Percentiles rank a stretch among this genome's conserved stretches.
These are phyloP conservation scores for Gilbertella persicaria DNA, from an alignment of 371 early-diverging fungal species.

Conservation along the genomic window DNA sequence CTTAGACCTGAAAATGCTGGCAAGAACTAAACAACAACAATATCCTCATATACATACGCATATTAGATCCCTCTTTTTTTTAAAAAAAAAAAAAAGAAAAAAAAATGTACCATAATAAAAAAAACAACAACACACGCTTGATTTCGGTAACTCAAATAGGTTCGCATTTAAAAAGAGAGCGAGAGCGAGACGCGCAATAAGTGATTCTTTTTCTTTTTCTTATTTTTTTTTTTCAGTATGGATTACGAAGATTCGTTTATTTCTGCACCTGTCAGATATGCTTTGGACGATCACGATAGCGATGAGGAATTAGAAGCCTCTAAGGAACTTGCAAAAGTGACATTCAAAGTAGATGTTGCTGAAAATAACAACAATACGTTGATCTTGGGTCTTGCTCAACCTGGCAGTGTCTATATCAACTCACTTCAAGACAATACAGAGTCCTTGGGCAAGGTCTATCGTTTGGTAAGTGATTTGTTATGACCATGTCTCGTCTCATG, in stretches of 20 bases:
- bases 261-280: constrained; percentile 46
- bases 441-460: constrained; percentile 7
- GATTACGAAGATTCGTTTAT: no score
- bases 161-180: no score
- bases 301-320: constrained; percentile 32
- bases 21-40: constrained; percentile 31
- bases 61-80: not conserved
- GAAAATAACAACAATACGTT: constrained; percentile 18
- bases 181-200: no score
- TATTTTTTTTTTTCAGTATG: no score
- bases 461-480: constrained; percentile 4
- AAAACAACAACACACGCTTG: no score
- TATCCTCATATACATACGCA: not conserved
- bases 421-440: constrained; percentile 15
- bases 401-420: constrained; percentile 36
- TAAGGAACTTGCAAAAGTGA: constrained; percentile 6
- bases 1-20: constrained; percentile 79
- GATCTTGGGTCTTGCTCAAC: constrained; percentile 37
- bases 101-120: no score
- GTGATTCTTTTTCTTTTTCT: no score
- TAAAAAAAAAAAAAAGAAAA: no score
- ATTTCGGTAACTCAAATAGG: no score
- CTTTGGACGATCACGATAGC: constrained; percentile 42
- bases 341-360: not conserved
- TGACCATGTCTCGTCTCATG: no score